Base-by-base conservation (phyloP, 257 asterid genomes). In the Forsythia suspensa region DNA sequence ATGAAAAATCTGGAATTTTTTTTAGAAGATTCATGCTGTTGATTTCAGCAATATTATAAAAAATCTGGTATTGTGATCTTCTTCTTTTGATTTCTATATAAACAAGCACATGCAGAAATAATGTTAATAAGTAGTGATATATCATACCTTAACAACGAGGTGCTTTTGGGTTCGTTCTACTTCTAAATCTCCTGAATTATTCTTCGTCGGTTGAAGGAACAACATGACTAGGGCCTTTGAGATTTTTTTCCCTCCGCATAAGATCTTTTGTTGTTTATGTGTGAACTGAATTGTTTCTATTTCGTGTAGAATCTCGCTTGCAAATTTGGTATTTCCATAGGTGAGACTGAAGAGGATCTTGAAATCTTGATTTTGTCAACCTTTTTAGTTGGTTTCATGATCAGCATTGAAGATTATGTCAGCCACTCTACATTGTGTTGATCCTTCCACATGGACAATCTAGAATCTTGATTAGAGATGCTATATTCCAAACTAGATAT, bases 301-400 rank as follows among this genome's bases (percentile, higher is more conserved):
- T 84, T 52, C 52, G 52, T 83, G 51, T 79, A 69, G 86, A 72
- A 38, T 57, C 75, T 61, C 72, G 78, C 76, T 74, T 70, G 90
- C 82, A 80, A 84, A 36, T 78, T 82, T 81, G 92, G 48, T 55
- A 80, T 78, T 74, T 77, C 84, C 36, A 46, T 75, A 42, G 68
- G 43, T 39, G 79, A 67, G 72, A 68, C 80, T 52, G 7, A 80
- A 48, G 85, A 42, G 51, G 90, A 37, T 76, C 85, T 76, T 71
- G 89, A 71, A 81, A 41, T 55, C 67, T 76, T 82, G 44, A 70
- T 76, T 65, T 81, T 87, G 5, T 80, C 89, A 66, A 29, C 76
- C 63, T 68, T 74, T 83, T 81, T 86, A 72, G 83, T 84, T 78
- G 92, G 86, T 83, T 83, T 90, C 84, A 48, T 76, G 77, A 80